These are phyloP conservation scores for Leccinum subfulvum DNA, from an alignment of 1,284 basidiomycete species.

Conservation along the genomic window DNA sequence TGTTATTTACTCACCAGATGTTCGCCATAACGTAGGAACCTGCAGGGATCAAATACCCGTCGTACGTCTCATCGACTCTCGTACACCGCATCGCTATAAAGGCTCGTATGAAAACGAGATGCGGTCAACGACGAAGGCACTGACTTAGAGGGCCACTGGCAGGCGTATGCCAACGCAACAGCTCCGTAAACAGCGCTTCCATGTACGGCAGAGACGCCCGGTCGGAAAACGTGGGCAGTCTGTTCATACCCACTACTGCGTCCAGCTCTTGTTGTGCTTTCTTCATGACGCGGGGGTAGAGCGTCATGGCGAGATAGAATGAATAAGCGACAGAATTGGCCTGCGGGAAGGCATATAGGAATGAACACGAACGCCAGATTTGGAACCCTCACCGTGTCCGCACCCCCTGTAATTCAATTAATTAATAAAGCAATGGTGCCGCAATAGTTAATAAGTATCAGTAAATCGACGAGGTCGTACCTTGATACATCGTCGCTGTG, in stretches of 20 bases:
- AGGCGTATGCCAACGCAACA: constrained; percentile 62
- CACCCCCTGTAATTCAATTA: constrained; percentile 12
- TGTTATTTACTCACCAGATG: constrained; percentile 14
- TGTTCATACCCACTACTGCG: constrained; percentile 48
- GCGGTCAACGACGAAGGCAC: constrained; percentile 5
- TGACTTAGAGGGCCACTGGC: constrained; percentile 41
- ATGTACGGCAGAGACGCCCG: constrained; percentile 26
- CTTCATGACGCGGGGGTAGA: constrained; percentile 26
- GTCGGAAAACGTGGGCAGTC: constrained; percentile 28
- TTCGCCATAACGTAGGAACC: constrained; percentile 19
- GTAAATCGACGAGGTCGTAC: constrained; percentile 25
- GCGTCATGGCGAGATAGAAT: constrained; percentile 26
- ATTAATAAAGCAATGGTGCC: not conserved
- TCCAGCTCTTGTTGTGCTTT: constrained; percentile 62
- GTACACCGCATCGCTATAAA: constrained; percentile 44
- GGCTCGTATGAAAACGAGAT: not conserved
- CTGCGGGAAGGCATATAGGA: not conserved
- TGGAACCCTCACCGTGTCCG: constrained; percentile 15
- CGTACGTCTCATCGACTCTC: constrained; percentile 43
- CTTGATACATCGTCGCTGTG: constrained; percentile 53
- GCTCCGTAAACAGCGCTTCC: constrained; percentile 42
- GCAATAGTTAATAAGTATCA: not conserved
- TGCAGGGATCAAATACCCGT: constrained; percentile 23
- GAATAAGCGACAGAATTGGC: constrained; percentile 12
- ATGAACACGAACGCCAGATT: not conserved